Evolutionary conservation across 768 basidiomycete species (phyloP), one percentile per base, ranked within the genome.

Genomic region (Russula earlei): DNA sequence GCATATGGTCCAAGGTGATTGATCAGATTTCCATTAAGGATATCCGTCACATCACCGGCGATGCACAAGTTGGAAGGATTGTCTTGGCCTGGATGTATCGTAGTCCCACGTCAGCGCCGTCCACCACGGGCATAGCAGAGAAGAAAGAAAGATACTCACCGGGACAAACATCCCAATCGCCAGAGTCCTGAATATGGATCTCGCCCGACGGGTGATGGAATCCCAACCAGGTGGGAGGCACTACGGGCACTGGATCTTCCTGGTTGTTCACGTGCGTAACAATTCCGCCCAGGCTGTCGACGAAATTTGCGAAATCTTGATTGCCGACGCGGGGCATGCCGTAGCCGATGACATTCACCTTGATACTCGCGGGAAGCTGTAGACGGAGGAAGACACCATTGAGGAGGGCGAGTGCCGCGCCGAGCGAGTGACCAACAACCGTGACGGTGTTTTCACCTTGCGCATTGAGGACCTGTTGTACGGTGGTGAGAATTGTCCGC

Each of bases 191-290:
- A 42, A 83, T 77, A 58, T 81, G 79, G 14, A 81, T 66, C 63
- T 83, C 81, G 19, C 79, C 79, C 33, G 72, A 67, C 1, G 76
- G 75, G 49, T 81, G 79, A 37, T 67, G 59, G 67, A 75, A 84
- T 48, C 77, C 78, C 56, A 82, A 63, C 54, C 68, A 70, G 19
- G 73, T 69, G 2, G 73, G 76, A 8, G 82, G 82, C 8, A 84
- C 71, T 55, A 79, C 82, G 22, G 84, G 83, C 41, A 84, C 61
- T 5, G 67, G 67, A 54, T 72, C 68, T 27, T 73, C 55, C 62
- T 80, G 76, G 66, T 68, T 65, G 58, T 67, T 69, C 55, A 71
- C 62, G 45, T 64, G 68, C 50, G 59, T 59, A 50, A 70, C 63
- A 42, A 66, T 61, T 6, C 62, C 38, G 2, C 36, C 20, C 10